Evolutionary conservation across 257 asterid species (phyloP).

Genomic region (Plantago ovata): DNA sequence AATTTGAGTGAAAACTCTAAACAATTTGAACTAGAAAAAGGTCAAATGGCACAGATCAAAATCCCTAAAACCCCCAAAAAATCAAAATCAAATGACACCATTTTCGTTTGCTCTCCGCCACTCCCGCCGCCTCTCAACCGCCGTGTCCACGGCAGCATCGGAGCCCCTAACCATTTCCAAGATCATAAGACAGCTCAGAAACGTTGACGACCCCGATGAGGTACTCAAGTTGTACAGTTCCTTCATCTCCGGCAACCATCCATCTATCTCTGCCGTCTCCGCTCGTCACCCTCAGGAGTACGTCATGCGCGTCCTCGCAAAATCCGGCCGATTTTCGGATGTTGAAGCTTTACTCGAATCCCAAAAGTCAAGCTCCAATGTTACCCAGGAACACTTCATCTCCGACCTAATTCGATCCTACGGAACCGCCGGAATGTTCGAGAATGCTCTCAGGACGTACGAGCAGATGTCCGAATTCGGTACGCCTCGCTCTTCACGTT

Average conservation of each 20-base stretch:
- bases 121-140: too few species aligned
- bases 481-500: conserved; percentile 59
- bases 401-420: conserved; percentile 69
- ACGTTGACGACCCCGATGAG: conserved; percentile 55
- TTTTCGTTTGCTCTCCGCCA: too few species aligned
- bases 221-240: conserved; percentile 66
- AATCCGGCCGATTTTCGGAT: conserved; percentile 60
- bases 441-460: conserved; percentile 55
- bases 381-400: conserved; percentile 62
- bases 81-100: too few species aligned
- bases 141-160: too few species aligned
- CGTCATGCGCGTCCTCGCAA: conserved; percentile 74
- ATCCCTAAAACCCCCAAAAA: too few species aligned
- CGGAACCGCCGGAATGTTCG: conserved; percentile 70
- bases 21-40: too few species aligned
- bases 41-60: too few species aligned
- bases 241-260: conserved; percentile 44
- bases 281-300: conserved; percentile 65
- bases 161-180: too few species aligned
- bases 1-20: too few species aligned
- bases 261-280: too few species aligned
- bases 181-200: conserved; percentile 50
- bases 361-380: conserved; percentile 57
- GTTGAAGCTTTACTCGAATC: conserved; percentile 62
- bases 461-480: conserved; percentile 63